A percentile compares a stretch with the other conserved stretches of the same genome.
Evolutionary conservation across 1,284 basidiomycete species (phyloP).

Genomic region (Chondrostereum purpureum): DNA sequence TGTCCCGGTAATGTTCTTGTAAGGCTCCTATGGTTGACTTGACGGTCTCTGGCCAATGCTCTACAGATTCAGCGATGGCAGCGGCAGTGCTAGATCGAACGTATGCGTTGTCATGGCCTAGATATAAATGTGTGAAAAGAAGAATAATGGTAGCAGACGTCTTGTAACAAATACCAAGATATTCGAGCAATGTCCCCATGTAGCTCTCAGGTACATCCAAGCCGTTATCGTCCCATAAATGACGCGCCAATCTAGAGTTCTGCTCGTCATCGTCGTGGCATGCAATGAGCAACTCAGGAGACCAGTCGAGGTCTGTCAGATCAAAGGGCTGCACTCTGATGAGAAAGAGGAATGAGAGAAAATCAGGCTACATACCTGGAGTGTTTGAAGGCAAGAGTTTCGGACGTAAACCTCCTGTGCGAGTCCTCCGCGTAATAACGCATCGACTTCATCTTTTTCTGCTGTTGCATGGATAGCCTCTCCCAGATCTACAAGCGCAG

Average conservation of each 20-base stretch:
- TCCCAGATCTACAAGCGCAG: slow-evolving; percentile 78
- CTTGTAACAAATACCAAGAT: slow-evolving; percentile 54
- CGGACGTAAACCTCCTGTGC: slow-evolving; percentile 88
- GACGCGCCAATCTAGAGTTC: slow-evolving; percentile 77
- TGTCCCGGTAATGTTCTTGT: slow-evolving; percentile 77
- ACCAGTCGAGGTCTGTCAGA: slow-evolving; percentile 92
- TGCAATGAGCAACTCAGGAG: slow-evolving; percentile 83
- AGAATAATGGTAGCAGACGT: not conserved
- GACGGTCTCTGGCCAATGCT: slow-evolving; percentile 69
- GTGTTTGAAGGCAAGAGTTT: slow-evolving; percentile 85
- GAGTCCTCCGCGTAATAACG: slow-evolving; percentile 72
- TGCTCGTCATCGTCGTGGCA: slow-evolving; percentile 92
- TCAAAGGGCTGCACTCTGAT: slow-evolving; percentile 70
- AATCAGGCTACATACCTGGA: slow-evolving; percentile 57
- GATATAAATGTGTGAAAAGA: slow-evolving; percentile 9
- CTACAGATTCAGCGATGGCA: slow-evolving; percentile 76
- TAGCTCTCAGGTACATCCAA: slow-evolving; percentile 81
- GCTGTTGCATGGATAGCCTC: slow-evolving; percentile 74
- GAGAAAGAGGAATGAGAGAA: slow-evolving; percentile 3
- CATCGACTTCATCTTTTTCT: slow-evolving; percentile 53
- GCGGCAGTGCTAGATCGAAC: slow-evolving; percentile 72
- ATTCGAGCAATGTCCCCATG: slow-evolving; percentile 55
- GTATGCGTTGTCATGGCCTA: slow-evolving; percentile 77
- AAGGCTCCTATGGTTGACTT: slow-evolving; percentile 42
- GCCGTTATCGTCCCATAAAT: slow-evolving; percentile 96